Base-by-base conservation (phyloP, 352 stramenopile genomes). In the Phytophthora megakarya region DNA sequence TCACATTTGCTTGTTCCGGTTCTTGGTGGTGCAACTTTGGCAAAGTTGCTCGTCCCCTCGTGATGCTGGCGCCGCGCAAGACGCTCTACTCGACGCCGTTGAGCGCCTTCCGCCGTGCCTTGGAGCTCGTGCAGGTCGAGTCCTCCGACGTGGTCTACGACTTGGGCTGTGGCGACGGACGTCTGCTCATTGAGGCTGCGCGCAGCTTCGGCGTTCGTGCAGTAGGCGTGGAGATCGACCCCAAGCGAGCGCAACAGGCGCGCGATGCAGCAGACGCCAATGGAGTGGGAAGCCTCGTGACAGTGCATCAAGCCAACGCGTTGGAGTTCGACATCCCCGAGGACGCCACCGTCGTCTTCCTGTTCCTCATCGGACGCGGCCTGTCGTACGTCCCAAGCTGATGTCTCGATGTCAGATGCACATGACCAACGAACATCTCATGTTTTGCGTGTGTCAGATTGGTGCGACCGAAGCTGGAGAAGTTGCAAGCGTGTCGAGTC, bases 1-100 rank as follows among this genome's bases (percentile, higher is more conserved):
- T 66, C 54, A 57, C 55, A 61, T 70, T 57, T 51, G n/a, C 3
- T 15, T n/a, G 38, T 65, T 62, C 54, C 56, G 60, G 60, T 65
- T 25, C 52, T 44, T 26, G 12, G 38, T 61, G 42, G 18, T 21
- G 57, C 46, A 57, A 64, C 30, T 60, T 60, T 60, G 44, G 23
- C 38, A 23, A 69, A 64, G 47, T 48, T 19, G 9, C 38, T 50
- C 45, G 44, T 39, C 46, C 60, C 33, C 10, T 61, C 40, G 42
- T 52, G 5, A 94, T 94, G 85, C 62, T 94, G 28, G 86, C 86
- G 15, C 86, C 86, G 54, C 78, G 86, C 48, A 89, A 87, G 73
- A 92, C 71, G 58, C 80, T 94, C 35, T 79, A 92, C 58, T 94
- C 86, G 65, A 94, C 86, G 69, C 86, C 86, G 18, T 58, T 85